phyloP scores from a whole-genome alignment of 306 rosid species.

The Malus domestica region ASM211411v1 NC_041803.1:7522501-7523000 shows the following conservation, averaged over 20 bases:
- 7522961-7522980: background rate
- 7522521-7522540: background rate
- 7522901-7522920: conserved; percentile 31
- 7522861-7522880: conserved; percentile 57
- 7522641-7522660: conserved; percentile 76
- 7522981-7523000: conserved; percentile 26
- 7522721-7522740: conserved; percentile 88
- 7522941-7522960: conserved; percentile 22
- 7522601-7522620: conserved; percentile 88
- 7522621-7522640: conserved; percentile 86
- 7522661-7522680: conserved; percentile 84
- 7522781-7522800: conserved; percentile 60
- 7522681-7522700: conserved; percentile 97
- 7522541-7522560: conserved; percentile 1
- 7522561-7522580: conserved; percentile 48
- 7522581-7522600: conserved; percentile 92
- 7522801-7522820: conserved; percentile 68
- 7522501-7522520: conserved; percentile 1
- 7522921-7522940: conserved; percentile 34
- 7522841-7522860: conserved; percentile 57
- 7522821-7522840: conserved; percentile 57
- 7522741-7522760: conserved; percentile 89
- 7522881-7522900: conserved; percentile 52
- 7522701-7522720: conserved; percentile 86
- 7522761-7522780: conserved; percentile 72